Base-by-base conservation (phyloP, 225 moss, liverwort and hornwort genomes). In the Sphagnum tenellum region DNA sequence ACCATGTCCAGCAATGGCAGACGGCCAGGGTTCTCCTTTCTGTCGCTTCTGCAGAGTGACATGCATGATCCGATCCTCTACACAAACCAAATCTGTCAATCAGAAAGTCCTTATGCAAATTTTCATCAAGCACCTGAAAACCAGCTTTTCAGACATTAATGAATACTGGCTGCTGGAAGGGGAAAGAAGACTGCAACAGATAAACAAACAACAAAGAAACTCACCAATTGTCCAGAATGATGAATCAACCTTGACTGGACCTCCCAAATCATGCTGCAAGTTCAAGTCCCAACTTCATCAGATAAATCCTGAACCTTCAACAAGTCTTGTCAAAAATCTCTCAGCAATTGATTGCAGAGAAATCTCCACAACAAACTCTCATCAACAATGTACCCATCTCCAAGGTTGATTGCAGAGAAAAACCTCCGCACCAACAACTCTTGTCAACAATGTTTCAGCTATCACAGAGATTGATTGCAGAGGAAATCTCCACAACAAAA, bases 1-100 rank as follows among this genome's bases (percentile, higher is more conserved):
- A 55, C 85, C 89, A 79, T 94, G 94, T 50, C 94, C 94, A 54
- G 74, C 82, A 66, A 94, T 63, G 45, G 94, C 91, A 53, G 95
- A 83, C 47, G 82, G 79, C 95, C 95, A 92, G 45, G 91, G 75
- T 65, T 92, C 79, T 11, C 92, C 89, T 65, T 74, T 83, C 66
- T 88, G 87, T 48, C 89, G 80, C 69, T 92, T 92, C 71, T 92
- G 92, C 44, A 92, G 77, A 12, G 89, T 84, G 45, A 78, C 47
- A 53, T 78, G 69, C 80, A 70, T 58, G 4, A 59, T 72, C 67
- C 67, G 75, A 72, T 94, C 89, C 63, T 86, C 86, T 72, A 68
- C 73, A 70, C 49, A 50, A 1, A 65, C 44, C 47, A 58, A 5
- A 64, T 11, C 11, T 46, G 9, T 8, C 53, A 66, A 46, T 45